These are phyloP conservation scores for Diaporthe sp. DNA, from an alignment of 2,329 filamentous ascomycete genomes.

Conservation along the genomic window DNA sequence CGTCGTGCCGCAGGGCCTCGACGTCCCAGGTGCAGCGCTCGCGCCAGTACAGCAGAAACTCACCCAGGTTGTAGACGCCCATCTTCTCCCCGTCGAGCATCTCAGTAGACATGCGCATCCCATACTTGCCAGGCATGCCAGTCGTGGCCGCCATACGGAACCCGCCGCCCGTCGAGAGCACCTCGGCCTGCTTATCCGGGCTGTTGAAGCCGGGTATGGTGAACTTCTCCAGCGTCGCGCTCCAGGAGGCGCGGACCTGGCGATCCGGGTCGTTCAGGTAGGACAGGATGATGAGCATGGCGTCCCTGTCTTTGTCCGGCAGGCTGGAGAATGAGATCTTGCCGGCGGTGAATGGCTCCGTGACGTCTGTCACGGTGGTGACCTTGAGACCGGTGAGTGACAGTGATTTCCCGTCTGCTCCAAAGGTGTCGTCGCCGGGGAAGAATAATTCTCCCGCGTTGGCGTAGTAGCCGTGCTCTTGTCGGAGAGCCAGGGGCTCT, in stretches of 20 bases:
- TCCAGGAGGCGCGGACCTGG: constrained; percentile 39
- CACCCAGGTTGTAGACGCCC: constrained; percentile 36
- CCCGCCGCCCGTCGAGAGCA: not conserved
- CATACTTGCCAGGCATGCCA: constrained; percentile 36
- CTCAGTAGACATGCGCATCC: constrained; percentile 33
- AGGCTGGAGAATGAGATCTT: constrained; percentile 10
- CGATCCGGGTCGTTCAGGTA: constrained; percentile 37
- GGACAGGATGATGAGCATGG: constrained; percentile 32
- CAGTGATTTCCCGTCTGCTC: constrained; percentile 1
- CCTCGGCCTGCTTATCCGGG: constrained; percentile 34
- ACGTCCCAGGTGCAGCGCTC: constrained; percentile 35
- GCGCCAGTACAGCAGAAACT: constrained; percentile 41
- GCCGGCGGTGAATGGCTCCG: constrained; percentile 22
- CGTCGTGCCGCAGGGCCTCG: constrained; percentile 19
- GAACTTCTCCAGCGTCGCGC: constrained; percentile 36
- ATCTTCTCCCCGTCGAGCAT: constrained; percentile 35
- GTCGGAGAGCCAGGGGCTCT: constrained; percentile 38
- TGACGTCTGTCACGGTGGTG: constrained; percentile 11
- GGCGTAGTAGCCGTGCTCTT: constrained; percentile 41
- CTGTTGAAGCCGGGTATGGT: constrained; percentile 29
- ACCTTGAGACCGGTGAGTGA: constrained; percentile 15
- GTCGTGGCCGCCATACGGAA: constrained; percentile 19
- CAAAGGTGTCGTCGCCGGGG: constrained; percentile 14
- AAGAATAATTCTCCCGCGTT: constrained; percentile 38
- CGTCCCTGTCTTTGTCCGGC: constrained; percentile 19